Conservation (phyloP, 176 grass and related monocot genomes). For the Lolium rigidum region DNA sequence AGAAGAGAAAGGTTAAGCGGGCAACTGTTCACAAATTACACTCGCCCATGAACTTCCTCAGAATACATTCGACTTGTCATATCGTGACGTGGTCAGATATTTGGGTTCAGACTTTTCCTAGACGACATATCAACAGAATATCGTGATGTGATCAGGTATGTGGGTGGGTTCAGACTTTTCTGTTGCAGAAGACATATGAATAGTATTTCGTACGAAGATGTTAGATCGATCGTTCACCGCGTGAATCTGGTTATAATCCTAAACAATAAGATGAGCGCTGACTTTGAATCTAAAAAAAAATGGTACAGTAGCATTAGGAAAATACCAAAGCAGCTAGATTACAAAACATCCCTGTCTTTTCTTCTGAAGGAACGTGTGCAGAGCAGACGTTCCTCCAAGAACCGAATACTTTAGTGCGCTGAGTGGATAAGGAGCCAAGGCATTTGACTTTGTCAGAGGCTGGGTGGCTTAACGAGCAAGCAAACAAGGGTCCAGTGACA, state of each 20-base stretch:
- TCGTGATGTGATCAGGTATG: neutral
- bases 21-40: neutral
- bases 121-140: neutral
- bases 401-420: neutral
- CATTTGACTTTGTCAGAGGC: conserved; percentile 14
- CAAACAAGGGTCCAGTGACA: neutral
- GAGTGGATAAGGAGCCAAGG: neutral
- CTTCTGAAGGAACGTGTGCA: neutral
- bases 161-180: neutral
- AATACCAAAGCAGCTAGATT: neutral
- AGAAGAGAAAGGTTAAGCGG: neutral
- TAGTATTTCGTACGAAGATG: neutral
- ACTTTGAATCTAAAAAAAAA: conserved; percentile 41
- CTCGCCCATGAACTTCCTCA: neutral
- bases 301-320: neutral
- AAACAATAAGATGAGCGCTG: neutral
- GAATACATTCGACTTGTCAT: neutral
- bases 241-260: neutral
- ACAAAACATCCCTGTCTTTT: neutral
- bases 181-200: neutral
- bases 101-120: no score
- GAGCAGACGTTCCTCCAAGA: conserved; percentile 5
- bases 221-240: neutral
- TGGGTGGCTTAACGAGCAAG: neutral
- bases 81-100: neutral